Evolutionary conservation across 2,329 filamentous ascomycete species (phyloP).

Genomic region (Aspergillus ibericus): DNA sequence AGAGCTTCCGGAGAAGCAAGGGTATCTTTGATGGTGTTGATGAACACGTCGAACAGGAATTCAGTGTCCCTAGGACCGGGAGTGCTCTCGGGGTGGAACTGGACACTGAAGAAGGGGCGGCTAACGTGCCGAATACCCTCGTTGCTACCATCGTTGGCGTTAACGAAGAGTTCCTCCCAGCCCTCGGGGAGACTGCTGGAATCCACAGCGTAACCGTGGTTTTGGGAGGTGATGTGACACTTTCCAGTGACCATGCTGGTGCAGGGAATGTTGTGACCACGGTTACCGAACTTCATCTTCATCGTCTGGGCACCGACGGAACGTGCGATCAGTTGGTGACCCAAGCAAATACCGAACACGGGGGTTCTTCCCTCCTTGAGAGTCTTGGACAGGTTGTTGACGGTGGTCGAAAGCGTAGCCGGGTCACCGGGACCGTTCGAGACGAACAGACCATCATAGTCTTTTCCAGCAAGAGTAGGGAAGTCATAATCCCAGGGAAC

Average conservation of each 20-base stretch:
- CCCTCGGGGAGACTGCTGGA: constrained; percentile 69
- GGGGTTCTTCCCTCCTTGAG: constrained; percentile 78
- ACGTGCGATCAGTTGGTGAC: constrained; percentile 87
- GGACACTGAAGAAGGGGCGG: constrained; percentile 96
- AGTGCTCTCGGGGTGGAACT: constrained; percentile 97
- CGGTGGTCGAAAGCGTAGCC: constrained; percentile 73
- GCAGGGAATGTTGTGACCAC: constrained; percentile 97
- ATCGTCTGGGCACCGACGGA: constrained; percentile 80
- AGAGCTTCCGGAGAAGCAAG: constrained; percentile 67
- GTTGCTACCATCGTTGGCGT: constrained; percentile 97
- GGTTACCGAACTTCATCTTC: constrained; percentile 99
- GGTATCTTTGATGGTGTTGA: constrained; percentile 75
- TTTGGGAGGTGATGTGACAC: constrained; percentile 98
- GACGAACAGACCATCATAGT: constrained; percentile 95
- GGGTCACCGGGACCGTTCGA: constrained; percentile 98
- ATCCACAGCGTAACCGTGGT: constrained; percentile 95
- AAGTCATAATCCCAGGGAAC: constrained; percentile 97
- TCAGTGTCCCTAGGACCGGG: constrained; percentile 95
- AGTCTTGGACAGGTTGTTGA: constrained; percentile 74
- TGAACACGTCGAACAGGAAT: constrained; percentile 95
- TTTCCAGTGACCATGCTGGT: constrained; percentile 93
- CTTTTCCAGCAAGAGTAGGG: constrained; percentile 68
- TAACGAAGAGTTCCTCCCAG: constrained; percentile 95
- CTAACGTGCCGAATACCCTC: constrained; percentile 88
- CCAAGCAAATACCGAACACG: constrained; percentile 94